Conservation (phyloP, 805 yeast genomes). For the Soucietia sequanensis region DNA sequence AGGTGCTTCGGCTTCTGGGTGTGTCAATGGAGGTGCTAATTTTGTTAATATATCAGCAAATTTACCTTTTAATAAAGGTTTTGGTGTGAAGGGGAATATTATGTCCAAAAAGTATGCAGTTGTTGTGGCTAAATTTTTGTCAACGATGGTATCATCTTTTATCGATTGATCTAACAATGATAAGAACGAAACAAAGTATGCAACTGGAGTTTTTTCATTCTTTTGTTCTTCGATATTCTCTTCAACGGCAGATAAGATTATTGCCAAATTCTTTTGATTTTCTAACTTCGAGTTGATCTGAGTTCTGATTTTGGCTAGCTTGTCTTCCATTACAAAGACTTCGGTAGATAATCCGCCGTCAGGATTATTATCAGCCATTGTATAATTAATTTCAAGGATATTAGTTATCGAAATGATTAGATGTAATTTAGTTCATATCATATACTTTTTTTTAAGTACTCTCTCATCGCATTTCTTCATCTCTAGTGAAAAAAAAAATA, state of each 20-base stretch:
- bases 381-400: too few relatives aligned
- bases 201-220: slow-evolving; percentile 62
- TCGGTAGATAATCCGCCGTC: slow-evolving; percentile 37
- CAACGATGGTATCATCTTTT: slow-evolving; percentile 48
- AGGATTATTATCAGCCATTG: slow-evolving; percentile 33
- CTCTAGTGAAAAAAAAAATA: too few relatives aligned
- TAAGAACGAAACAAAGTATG: slow-evolving; percentile 82
- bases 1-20: slow-evolving; percentile 72
- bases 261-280: slow-evolving; percentile 82
- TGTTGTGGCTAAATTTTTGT: slow-evolving; percentile 65
- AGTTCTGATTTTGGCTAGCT: slow-evolving; percentile 62
- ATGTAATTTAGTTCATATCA: too few relatives aligned
- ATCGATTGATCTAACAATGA: slow-evolving; percentile 77
- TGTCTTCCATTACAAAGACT: slow-evolving; percentile 56
- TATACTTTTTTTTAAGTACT: too few relatives aligned
- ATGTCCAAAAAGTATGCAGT: slow-evolving; percentile 81
- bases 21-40: slow-evolving; percentile 77
- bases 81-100: slow-evolving; percentile 71
- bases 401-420: too few relatives aligned
- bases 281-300: slow-evolving; percentile 79
- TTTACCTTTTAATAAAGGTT: slow-evolving; percentile 64
- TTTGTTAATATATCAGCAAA: slow-evolving; percentile 76
- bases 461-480: too few relatives aligned
- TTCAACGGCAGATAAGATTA: slow-evolving; percentile 85
- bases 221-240: slow-evolving; percentile 74